Evolutionary conservation across 768 basidiomycete genomes (phyloP), one percentile per base, ranked within the genome.

Genomic region (Panaeolus cyanescens): DNA sequence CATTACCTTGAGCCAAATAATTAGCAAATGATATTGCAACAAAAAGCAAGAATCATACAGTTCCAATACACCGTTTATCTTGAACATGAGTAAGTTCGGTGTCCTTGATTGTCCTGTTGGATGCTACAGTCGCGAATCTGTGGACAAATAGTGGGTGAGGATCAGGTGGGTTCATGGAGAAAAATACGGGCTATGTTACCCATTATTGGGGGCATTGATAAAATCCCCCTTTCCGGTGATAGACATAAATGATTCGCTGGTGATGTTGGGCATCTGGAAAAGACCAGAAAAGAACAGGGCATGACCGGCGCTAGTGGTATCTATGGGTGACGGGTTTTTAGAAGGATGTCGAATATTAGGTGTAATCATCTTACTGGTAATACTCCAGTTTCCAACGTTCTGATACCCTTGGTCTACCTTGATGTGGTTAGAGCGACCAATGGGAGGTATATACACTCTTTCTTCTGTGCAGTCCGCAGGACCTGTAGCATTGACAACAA

Each of bases 331-430:
- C 15, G 42, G 31, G 8, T 54, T 56, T 19, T 19, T 19, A n/a
- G 22, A 13, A 8, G 20, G 1, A 56, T 8, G 22, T 12, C 10
- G 0, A 50, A 20, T 34, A 19, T 15, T 37, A 31, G 17, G 39
- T 15, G 19, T 56, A 33, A 50, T 2, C 37, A 39, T 28, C 62
- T n/a, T 60, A 68, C 70, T 67, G 22, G 69, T 71, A 54, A 71
- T 71, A 61, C 70, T 71, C 71, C 71, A 71, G 32, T 68, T 65
- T 22, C 71, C 71, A 2, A 45, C 62, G 25, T 68, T 70, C 4
- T 60, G 62, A 42, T 68, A 71, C 0, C 71, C 71, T 45, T 67
- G 62, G 58, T 68, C 61, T 22, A 71, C 65, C n/a, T 68, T 65
- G 54, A 71, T 66, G n/a, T 62, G 45, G 19, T 63, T 63, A 15